Evolutionary conservation across 768 basidiomycete species (phyloP), one percentile per base, ranked within the genome.

Genomic region (Obba rivulosa): DNA sequence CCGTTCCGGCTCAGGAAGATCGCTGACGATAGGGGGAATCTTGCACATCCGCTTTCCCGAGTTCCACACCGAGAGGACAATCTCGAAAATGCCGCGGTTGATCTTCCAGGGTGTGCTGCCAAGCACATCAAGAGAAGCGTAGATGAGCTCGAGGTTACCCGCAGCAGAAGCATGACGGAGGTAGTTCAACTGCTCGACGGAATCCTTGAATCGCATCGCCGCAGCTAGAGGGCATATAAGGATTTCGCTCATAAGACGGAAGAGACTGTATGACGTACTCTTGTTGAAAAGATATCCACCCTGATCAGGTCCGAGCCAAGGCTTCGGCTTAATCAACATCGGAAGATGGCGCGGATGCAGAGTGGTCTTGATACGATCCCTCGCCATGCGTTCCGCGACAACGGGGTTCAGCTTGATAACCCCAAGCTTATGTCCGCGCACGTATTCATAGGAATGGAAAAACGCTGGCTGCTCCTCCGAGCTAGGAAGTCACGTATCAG

Each of bases 171-270:
- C 92, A 52, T 83, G 76, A 20, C 76, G 69, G 36, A 99, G 75
- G 62, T 94, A 92, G 7, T 73, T 74, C 39, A 77, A 75, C 59
- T 97, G 94, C 64, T 97, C 95, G 17, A 80, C 64, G 8, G 81
- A 86, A 24, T 96, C 90, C 65, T 95, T 95, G 71, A 85, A 93
- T 8, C 95, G 89, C 93, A 98, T 97, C 34, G 81, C 86, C 24
- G 68, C 64, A 18, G 77, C 88, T 86, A 45, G 2, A 50, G 31
- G 18, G 24, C 41, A 17, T 23, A 16, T 51, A 36, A 62, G 51
- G 11, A 57, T 37, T 22, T 34, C 18, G 44, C 21, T 16, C 2
- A 18, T 13, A 25, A 40, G 20, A 37, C 3, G 14, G 4, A 5
- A 24, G 23, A n/a, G 10, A 24, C 45, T 34, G 41, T 11, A 25